phyloP scores from a whole-genome alignment of 148 eudicot genomes.

The Dianthus caryophyllus region DNA sequence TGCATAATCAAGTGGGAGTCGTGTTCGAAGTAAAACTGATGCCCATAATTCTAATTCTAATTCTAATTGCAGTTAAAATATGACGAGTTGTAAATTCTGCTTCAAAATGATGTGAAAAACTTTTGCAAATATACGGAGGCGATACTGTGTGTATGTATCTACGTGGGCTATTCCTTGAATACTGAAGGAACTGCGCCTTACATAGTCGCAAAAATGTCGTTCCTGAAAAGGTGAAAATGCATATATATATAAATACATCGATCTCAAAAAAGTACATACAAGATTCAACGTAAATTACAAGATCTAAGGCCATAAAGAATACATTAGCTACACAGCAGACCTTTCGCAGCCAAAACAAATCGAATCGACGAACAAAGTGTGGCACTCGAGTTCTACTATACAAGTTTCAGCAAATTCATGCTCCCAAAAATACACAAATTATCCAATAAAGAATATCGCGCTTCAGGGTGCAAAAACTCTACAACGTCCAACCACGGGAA shows the following conservation, averaged over 20 bases:
- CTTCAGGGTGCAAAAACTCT: slow-evolving; percentile 18
- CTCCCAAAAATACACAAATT: slow-evolving; percentile 30
- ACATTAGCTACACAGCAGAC: slow-evolving; percentile 33
- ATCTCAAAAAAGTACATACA: slow-evolving; percentile 23
- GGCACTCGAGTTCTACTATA: slow-evolving; percentile 37
- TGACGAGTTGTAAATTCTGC: too few relatives aligned
- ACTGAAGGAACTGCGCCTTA: too few relatives aligned
- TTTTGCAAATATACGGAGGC: too few relatives aligned
- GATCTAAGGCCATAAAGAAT: slow-evolving; percentile 23
- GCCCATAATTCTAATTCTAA: too few relatives aligned
- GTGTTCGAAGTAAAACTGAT: too few relatives aligned
- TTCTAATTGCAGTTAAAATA: too few relatives aligned
- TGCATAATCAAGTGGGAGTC: too few relatives aligned
- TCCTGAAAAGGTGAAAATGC: slow-evolving; percentile 10
- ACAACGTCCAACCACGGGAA: slow-evolving; percentile 46
- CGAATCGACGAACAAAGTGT: slow-evolving; percentile 12
- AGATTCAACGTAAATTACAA: slow-evolving; percentile 24
- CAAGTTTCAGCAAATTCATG: slow-evolving; percentile 29
- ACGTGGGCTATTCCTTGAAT: too few relatives aligned
- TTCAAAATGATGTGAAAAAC: too few relatives aligned
- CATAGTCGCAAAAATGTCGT: too few relatives aligned
- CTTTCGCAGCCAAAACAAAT: slow-evolving; percentile 19
- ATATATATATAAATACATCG: slow-evolving; percentile 24
- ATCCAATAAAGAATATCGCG: slow-evolving; percentile 18
- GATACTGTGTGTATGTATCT: too few relatives aligned